Base-by-base conservation (phyloP, 2,329 filamentous ascomycete genomes). In the Xylaria sp. region DNA sequence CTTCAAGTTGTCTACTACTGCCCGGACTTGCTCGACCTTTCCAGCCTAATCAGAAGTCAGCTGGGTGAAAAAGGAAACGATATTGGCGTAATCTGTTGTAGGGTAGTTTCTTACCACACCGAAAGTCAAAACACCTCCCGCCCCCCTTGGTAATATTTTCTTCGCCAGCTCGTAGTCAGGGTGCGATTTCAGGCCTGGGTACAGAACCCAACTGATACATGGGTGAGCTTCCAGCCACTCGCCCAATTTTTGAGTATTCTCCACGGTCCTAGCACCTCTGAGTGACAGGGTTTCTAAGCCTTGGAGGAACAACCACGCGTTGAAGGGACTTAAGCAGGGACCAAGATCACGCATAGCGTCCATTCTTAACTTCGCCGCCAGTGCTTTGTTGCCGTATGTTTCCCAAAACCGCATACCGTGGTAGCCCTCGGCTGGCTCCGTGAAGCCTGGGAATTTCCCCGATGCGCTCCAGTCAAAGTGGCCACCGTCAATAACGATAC, bases 401-500 rank as follows among this genome's bases (percentile, higher is more conserved):
- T 91, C 88, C 79, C 83, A 90, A 77, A 91, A 90, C 64, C 86
- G 87, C 66, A 90, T 79, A 17, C 87, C 88, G 72, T 90, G 88
- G 75, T 90, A 90, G 29, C 88, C 87, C 55, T 87, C 85, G 0
- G 85, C 81, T 0, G 84, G 89, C 71, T 92, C 87, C 56, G 85
- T 85, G 78, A 92, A 88, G 67, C 90, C 87, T 0, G 89, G 89
- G 76, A 91, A 92, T 68, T 84, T 84, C 21, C 81, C 86, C 60
- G 90, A 78, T 68, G 86, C 87, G 51, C 85, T 87, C 89, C 89
- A 91, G 77, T 90, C 86, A 70, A 91, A 91, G 68, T 88, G 89
- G 48, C 88, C 88, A 58, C 85, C 83, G 75, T 90, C 88, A 52
- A 91, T 79, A 11, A 91, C 81, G 25, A 90, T 81, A 56, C 88